Base-by-base conservation (phyloP, 139 green algal genomes). In the Pleodorina starrii region DNA sequence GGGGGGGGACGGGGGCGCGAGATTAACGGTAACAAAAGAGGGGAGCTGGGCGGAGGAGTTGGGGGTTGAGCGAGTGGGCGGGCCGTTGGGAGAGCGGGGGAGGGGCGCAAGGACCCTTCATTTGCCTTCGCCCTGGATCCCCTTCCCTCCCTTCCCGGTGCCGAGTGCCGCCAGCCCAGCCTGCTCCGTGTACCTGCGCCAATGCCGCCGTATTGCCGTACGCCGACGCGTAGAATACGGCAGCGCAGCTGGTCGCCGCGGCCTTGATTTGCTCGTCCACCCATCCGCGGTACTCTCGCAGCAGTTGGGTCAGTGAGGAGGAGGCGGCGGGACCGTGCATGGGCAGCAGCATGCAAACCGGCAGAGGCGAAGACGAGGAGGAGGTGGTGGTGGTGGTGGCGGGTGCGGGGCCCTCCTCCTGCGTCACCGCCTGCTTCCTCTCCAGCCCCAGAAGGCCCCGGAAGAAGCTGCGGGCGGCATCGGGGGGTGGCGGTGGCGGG, bases 151-250 rank as follows among this genome's bases (percentile, higher is more conserved):
- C n/a, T n/a, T n/a, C n/a, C 7, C 25, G 29, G 54, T 60, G 50
- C 17, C 14, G 9, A 66, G 54, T 66, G 54, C 54, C 54, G n/a
- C n/a, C n/a, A n/a, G n/a, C n/a, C n/a, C n/a, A n/a, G n/a, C n/a
- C n/a, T n/a, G n/a, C n/a, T n/a, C n/a, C n/a, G 54, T 17, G 38
- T 46, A 95, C 97, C 89, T 99, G 97, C 7, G 97, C 98, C 80
- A 99, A 94, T 16, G 95, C 91, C 4, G 97, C 94, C 2, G 98
- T 99, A 94, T 99, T 99, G 85, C 98, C 98, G 80, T 99, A 99
- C 0, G 98, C 98, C 11, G 88, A 96, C 7, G 98, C 98, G 79
- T 99, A 99, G 77, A 99, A 87, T 57, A 99, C 97, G 2, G 93
- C 93, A 12, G 98, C 95, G 60, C 78, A 90, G 72, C 54, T 75